phyloP scores from a whole-genome alignment of 345 rosid genomes.

The Populus nigra region DNA sequence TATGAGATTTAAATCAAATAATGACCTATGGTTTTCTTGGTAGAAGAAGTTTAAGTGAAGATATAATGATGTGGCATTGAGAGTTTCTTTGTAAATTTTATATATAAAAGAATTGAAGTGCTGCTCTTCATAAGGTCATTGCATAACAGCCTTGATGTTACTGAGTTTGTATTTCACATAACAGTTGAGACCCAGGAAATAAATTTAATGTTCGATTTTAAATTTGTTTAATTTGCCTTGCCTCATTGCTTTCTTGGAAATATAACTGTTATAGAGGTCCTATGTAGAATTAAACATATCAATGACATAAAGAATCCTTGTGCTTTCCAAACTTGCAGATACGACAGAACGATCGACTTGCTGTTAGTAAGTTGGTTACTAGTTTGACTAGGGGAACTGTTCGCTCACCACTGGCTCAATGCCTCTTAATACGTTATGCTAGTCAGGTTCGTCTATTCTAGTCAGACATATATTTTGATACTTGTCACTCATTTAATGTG shows the following conservation, averaged over 20 bases:
- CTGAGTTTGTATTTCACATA: background rate
- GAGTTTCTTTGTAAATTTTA: background rate
- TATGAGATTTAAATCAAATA: background rate
- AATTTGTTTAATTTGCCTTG: background rate
- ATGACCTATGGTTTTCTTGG: background rate
- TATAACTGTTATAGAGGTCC: background rate
- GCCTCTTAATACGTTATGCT: conserved; percentile 86
- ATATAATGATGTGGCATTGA: background rate
- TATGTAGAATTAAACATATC: background rate
- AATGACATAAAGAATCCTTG: background rate
- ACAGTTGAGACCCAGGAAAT: background rate
- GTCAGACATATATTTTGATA: background rate
- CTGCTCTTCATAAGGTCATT: background rate
- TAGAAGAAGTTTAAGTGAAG: background rate
- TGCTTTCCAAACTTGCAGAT: conserved; percentile 48
- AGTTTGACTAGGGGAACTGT: conserved; percentile 93
- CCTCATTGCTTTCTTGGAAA: background rate
- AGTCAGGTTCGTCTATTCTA: conserved; percentile 61
- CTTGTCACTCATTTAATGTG: background rate
- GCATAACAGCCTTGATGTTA: background rate
- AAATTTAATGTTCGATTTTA: background rate
- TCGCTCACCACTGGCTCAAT: conserved; percentile 95
- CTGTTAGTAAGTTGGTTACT: conserved; percentile 86
- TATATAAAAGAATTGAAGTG: background rate
- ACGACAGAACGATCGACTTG: conserved; percentile 86